Conservation (phyloP, 2,329 filamentous ascomycete species). For the Diaporthe citriasiana region DNA sequence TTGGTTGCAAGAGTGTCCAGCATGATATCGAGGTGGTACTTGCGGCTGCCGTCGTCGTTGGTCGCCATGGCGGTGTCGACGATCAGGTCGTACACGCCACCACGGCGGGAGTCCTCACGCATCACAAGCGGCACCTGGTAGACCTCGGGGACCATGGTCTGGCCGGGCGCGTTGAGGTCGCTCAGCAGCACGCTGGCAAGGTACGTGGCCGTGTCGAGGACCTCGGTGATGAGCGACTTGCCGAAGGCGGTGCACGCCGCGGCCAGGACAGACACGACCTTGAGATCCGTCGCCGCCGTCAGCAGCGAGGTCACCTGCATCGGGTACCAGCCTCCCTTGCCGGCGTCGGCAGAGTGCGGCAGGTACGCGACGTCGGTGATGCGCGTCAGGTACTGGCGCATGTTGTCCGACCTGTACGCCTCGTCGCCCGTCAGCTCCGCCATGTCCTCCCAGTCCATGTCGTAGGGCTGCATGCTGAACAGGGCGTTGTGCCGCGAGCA, state of each 20-base stretch:
- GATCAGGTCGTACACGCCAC: constrained; percentile 46
- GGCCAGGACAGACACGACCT: constrained; percentile 65
- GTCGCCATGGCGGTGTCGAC: constrained; percentile 57
- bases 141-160: constrained; percentile 62
- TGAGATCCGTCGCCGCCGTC: constrained; percentile 64
- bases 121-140: constrained; percentile 68
- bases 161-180: constrained; percentile 45
- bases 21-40: constrained; percentile 58
- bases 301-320: constrained; percentile 64
- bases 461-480: constrained; percentile 63
- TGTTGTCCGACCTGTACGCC: constrained; percentile 63
- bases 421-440: constrained; percentile 63
- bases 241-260: constrained; percentile 56
- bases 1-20: constrained; percentile 48
- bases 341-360: constrained; percentile 61
- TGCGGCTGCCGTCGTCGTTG: constrained; percentile 48
- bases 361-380: constrained; percentile 64
- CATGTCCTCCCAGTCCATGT: constrained; percentile 64
- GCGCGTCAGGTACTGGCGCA: constrained; percentile 63
- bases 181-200: constrained; percentile 36
- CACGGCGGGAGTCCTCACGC: constrained; percentile 57
- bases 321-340: constrained; percentile 69
- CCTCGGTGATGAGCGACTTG: constrained; percentile 35
- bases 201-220: constrained; percentile 37
- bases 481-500: constrained; percentile 63